Evolutionary conservation across 1,284 basidiomycete genomes (phyloP).

Genomic region (Fomitopsis betulina): DNA sequence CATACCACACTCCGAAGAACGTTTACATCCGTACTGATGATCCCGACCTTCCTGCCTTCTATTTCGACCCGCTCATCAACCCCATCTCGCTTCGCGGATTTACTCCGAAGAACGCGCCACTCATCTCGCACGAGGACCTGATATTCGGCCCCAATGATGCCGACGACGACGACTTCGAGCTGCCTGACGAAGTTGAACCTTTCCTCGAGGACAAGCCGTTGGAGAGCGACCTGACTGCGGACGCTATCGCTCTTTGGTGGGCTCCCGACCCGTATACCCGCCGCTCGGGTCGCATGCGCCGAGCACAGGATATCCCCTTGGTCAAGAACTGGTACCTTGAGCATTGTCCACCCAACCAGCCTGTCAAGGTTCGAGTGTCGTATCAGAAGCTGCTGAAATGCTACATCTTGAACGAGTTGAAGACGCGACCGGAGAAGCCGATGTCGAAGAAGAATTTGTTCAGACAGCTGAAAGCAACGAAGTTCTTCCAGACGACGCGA

Average conservation of each 20-base stretch:
- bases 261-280: slow-evolving; percentile 95
- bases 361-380: slow-evolving; percentile 98
- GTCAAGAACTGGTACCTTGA: slow-evolving; percentile 99
- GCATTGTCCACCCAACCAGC: slow-evolving; percentile 94
- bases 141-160: slow-evolving; percentile 85
- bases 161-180: slow-evolving; percentile 86
- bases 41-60: slow-evolving; percentile 98
- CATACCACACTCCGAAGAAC: slow-evolving; percentile 94
- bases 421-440: slow-evolving; percentile 87
- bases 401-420: slow-evolving; percentile 93
- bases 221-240: slow-evolving; percentile 91
- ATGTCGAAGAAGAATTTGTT: slow-evolving; percentile 98
- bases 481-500: slow-evolving; percentile 98
- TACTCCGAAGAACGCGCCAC: slow-evolving; percentile 76
- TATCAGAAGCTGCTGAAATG: slow-evolving; percentile 99
- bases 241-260: slow-evolving; percentile 98
- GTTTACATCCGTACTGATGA: slow-evolving; percentile 99
- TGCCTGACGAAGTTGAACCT: slow-evolving; percentile 79
- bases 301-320: slow-evolving; percentile 93
- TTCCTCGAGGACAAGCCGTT: slow-evolving; percentile 83
- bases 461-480: slow-evolving; percentile 94
- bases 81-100: slow-evolving; percentile 89
- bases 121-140: slow-evolving; percentile 86
- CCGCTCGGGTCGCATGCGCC: slow-evolving; percentile 88
- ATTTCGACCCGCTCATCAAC: slow-evolving; percentile 98